Percentiles rank a stretch among this genome's conserved stretches.
Conservation (phyloP, 2,329 filamentous ascomycete genomes). For the Drechslera avenae region DNA sequence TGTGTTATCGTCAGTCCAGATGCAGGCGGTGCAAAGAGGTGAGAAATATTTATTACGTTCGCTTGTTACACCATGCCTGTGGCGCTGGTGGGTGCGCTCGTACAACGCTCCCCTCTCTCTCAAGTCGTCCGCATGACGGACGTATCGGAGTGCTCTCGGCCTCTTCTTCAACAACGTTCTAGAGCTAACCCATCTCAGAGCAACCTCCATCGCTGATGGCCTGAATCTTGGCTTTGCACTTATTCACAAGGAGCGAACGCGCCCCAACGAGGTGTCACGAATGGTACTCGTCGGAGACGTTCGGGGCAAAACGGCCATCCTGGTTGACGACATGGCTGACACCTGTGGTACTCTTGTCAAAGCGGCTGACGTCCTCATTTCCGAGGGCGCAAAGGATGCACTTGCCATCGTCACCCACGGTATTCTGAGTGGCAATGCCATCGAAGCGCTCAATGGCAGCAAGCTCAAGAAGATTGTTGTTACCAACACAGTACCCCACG, state of each 20-base stretch:
- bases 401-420: constrained; percentile 96
- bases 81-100: not conserved
- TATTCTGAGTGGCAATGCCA: constrained; percentile 85
- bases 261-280: constrained; percentile 87
- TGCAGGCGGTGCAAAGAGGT: constrained; percentile 91
- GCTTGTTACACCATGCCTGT: not conserved
- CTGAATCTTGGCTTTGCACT: constrained; percentile 89
- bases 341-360: constrained; percentile 89
- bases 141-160: constrained; percentile 3
- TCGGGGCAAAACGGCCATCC: constrained; percentile 85
- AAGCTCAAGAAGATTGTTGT: constrained; percentile 80
- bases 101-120: not conserved
- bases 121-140: constrained; percentile 1
- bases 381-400: constrained; percentile 79
- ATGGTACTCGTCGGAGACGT: constrained; percentile 98
- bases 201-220: constrained; percentile 89
- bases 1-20: constrained; percentile 95
- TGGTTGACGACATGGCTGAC: constrained; percentile 98
- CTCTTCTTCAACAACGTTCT: not conserved
- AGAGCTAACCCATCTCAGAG: constrained; percentile 55
- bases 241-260: constrained; percentile 94
- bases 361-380: constrained; percentile 83
- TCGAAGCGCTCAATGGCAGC: constrained; percentile 81
- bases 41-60: constrained; percentile 24
- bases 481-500: constrained; percentile 84